Base-by-base conservation (phyloP, 2,329 filamentous ascomycete species). In the Talaromyces islandicus region DNA sequence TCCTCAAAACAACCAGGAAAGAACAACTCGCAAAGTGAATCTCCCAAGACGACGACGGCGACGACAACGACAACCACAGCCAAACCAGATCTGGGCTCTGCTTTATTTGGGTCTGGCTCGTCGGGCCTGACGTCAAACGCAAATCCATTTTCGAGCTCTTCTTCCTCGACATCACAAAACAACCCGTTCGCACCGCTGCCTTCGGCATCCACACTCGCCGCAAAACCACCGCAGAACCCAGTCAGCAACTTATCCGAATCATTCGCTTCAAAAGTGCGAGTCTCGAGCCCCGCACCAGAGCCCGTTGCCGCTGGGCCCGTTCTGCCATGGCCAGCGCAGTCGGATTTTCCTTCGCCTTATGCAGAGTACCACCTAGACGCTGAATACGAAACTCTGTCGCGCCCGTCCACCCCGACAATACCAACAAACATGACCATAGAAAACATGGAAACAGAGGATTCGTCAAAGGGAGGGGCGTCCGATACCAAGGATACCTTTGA, bases 301-400 rank as follows among this genome's bases (percentile, higher is more conserved):
- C 77, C 68, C 32, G 71, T 72, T 62, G 70, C 71, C 25, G 67
- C 72, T 6, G 70, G 70, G 2, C 79, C 84, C 0, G 77, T 83
- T 0, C 85, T 91, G 65, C 88, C 91, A 9, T 97, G 92, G 92
- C 93, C 93, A 0, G 71, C 82, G 12, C 76, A 80, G 43, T 80
- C 85, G 1, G 76, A 81, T 0, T 88, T 90, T 65, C 89, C 91
- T 0, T 63, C 80, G 1, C 80, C 91, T 0, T 97, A 92, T 75
- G 88, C 91, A 0, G 78, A 83, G 30, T 89, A 88, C 70, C 90
- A 91, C 78, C 85, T 93, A 51, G 94, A 97, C 67, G 93, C 93
- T 56, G 93, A 96, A 70, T 96, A 91, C 76, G 94, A 99, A 75
- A 90, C 89, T 4, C 83, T 97, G 27, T 90, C 86, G 65, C 75